These are phyloP conservation scores for Yamadazyma dushanensis DNA, from an alignment of 1,139 yeast species.

Conservation along the genomic window DNA sequence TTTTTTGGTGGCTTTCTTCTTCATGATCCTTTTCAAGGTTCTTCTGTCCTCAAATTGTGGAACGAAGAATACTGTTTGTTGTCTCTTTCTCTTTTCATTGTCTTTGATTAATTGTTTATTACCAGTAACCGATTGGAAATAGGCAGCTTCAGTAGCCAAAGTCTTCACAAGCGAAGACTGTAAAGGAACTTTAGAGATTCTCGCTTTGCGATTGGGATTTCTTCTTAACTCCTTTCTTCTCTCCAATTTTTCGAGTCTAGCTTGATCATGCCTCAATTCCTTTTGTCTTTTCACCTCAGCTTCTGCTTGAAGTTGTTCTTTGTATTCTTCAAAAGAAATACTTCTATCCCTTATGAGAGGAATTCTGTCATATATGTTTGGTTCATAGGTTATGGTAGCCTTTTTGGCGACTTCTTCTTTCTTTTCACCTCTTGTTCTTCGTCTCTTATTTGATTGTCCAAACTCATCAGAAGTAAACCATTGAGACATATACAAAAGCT, in stretches of 20 bases:
- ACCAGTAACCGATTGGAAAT: conserved; percentile 43
- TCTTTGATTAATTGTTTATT: conserved; percentile 28
- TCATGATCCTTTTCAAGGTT: conserved; percentile 14
- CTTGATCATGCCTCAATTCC: conserved; percentile 7
- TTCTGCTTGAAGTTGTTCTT: conserved; percentile 5
- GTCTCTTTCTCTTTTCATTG: conserved; percentile 36
- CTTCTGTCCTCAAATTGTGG: conserved; percentile 25
- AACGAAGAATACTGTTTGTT: conserved; percentile 25
- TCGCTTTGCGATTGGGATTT: conserved; percentile 11
- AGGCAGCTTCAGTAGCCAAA: conserved; percentile 29
- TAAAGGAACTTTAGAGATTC: conserved; percentile 1
- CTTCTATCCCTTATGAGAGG: neutral
- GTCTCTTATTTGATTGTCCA: conserved; percentile 14
- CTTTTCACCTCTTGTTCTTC: conserved; percentile 10
- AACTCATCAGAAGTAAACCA: conserved; percentile 31
- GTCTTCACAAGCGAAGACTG: neutral
- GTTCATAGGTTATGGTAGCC: neutral
- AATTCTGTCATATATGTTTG: neutral
- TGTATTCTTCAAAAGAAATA: conserved; percentile 10
- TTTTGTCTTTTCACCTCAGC: conserved; percentile 1
- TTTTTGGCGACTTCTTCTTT: neutral
- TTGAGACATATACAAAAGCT: conserved; percentile 37
- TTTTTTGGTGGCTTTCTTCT: conserved; percentile 8
- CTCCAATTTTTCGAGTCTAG: conserved; percentile 8
- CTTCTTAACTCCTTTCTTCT: conserved; percentile 13